A percentile compares a stretch with the other conserved stretches of the same genome.
phyloP scores from a whole-genome alignment of 257 asterid species.

The Salvia splendens region DNA sequence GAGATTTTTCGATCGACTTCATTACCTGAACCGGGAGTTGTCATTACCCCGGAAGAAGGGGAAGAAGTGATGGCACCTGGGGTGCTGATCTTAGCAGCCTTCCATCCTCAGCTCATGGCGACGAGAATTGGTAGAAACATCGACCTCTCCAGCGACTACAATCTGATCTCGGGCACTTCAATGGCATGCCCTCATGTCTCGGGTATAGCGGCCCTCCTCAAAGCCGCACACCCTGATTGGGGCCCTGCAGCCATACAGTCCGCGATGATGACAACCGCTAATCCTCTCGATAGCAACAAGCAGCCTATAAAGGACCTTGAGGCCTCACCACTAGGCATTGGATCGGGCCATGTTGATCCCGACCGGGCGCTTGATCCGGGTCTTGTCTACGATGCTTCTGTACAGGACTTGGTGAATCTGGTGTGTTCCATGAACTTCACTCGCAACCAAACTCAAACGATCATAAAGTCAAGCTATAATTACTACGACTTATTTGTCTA shows the following conservation, averaged over 20 bases:
- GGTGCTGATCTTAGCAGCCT: conserved; percentile 41
- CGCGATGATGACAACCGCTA: conserved; percentile 55
- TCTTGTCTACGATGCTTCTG: conserved; percentile 37
- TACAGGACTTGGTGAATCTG: conserved; percentile 42
- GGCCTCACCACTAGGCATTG: conserved; percentile 40
- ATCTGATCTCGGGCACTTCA: conserved; percentile 44
- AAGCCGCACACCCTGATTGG: conserved; percentile 46
- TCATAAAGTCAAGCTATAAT: conserved; percentile 31
- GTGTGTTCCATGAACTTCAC: conserved; percentile 50
- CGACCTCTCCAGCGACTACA: conserved; percentile 31
- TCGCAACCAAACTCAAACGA: conserved; percentile 36
- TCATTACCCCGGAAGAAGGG: conserved; percentile 31
- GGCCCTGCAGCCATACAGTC: conserved; percentile 49
- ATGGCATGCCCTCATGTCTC: conserved; percentile 53
- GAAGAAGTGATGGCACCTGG: conserved; percentile 43
- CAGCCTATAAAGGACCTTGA: conserved; percentile 35
- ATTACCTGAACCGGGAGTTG: conserved; percentile 37
- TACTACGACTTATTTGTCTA: too few species aligned
- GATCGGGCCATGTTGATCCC: conserved; percentile 45
- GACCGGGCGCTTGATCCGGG: conserved; percentile 28
- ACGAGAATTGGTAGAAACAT: conserved; percentile 30
- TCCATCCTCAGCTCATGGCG: conserved; percentile 7
- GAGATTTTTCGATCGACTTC: conserved; percentile 13
- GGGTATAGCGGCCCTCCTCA: conserved; percentile 44
- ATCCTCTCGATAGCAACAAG: conserved; percentile 37